phyloP scores from a whole-genome alignment of 73 alveolate genomes.

The Diophrys sp. region DNA sequence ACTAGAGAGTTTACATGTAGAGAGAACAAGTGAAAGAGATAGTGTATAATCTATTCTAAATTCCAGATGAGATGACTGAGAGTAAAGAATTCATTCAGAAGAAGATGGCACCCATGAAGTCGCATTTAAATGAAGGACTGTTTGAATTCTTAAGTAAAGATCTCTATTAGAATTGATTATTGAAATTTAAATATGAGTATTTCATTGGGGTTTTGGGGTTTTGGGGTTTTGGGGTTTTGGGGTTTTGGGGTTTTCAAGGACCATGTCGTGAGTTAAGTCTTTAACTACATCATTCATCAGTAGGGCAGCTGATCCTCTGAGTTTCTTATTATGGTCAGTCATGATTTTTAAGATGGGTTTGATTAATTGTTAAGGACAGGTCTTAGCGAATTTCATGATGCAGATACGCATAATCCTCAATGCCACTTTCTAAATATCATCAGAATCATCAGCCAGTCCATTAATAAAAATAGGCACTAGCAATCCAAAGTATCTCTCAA shows the following conservation, averaged over 20 bases:
- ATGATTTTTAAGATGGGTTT: slow-evolving; percentile 37
- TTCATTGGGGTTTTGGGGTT: too few species aligned
- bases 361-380: slow-evolving; percentile 46
- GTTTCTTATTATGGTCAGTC: slow-evolving; percentile 30
- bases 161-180: slow-evolving; percentile 36
- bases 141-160: slow-evolving; percentile 2
- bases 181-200: too few species aligned
- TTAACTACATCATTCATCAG: slow-evolving; percentile 73
- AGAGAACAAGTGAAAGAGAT: neutral
- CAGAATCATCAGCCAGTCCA: slow-evolving; percentile 69
- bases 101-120: neutral
- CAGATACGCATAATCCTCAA: slow-evolving; percentile 71
- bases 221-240: too few species aligned
- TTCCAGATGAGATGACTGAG: neutral
- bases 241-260: slow-evolving; percentile 34
- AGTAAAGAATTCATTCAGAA: neutral
- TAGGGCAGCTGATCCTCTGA: slow-evolving; percentile 64
- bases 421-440: slow-evolving; percentile 65
- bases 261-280: slow-evolving; percentile 59
- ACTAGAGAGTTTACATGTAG: neutral
- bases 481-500: slow-evolving; percentile 52
- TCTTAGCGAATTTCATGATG: slow-evolving; percentile 69
- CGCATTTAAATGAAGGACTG: neutral
- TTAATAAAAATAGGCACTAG: slow-evolving; percentile 68
- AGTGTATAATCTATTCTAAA: neutral